Base-by-base conservation (phyloP, 257 asterid species). In the Coffea canephora region DNA sequence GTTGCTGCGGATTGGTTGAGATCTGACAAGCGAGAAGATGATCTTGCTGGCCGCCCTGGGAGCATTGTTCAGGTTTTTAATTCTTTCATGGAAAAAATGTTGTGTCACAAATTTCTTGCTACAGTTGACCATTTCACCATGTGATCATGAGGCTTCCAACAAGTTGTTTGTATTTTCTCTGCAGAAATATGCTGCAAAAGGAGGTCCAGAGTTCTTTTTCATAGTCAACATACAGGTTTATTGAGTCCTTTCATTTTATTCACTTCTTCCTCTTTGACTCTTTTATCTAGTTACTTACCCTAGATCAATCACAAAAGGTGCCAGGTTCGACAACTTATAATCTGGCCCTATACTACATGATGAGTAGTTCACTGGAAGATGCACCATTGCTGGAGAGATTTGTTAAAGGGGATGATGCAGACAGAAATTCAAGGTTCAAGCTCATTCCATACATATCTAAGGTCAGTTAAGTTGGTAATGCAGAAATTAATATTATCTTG, bases 1-100 rank as follows among this genome's bases (percentile, higher is more conserved):
- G 97, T 96, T 70, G 99, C 95, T 65, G 99, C 99, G 77, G 99
- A 92, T 82, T 96, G 99, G 99, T 85, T 96, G 91, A 88, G 89
- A 84, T 96, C 98, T 86, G 97, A 96, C 87, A 96, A 92, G 88
- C 89, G 97, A 82, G 98, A 94, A 91, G 97, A 93, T 85, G 97
- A 96, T 89, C 97, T 93, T 79, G 98, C 97, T 73, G 93, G 96
- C 71, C 95, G 95, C 75, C 92, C 91, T 52, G 97, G 97, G 71
- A 88, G 97, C 85, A 89, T 94, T 79, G 99, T 96, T 86, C 97
- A 93, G 98, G 99, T 95, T 80, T 75, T 80, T 25, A 57, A 72
- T 79, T 71, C 65, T 54, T 74, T 54, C 74, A 27, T 46, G 46
- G 49, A 75, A 78, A 78, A 48, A 50, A 34, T 41, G 41, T 72